These are phyloP conservation scores for Turritis glabra DNA, from an alignment of 345 rosid species.

Conservation along the genomic window DNA sequence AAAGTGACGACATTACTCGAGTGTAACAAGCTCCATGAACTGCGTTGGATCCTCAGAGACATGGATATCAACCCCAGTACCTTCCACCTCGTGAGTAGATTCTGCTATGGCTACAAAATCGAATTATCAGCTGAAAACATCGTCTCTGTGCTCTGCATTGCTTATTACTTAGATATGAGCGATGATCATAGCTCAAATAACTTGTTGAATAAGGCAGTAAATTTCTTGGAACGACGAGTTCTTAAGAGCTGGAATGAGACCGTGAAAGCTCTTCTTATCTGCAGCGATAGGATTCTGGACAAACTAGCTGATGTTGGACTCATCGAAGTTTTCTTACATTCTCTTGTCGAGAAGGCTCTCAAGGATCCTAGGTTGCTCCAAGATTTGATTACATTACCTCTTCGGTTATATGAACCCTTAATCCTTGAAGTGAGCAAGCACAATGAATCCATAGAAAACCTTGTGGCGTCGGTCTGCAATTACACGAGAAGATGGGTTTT, in stretches of 20 bases:
- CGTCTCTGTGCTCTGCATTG: conserved; percentile 61
- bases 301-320: conserved; percentile 49
- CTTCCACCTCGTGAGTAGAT: conserved; percentile 61
- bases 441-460: conserved; percentile 42
- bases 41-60: conserved; percentile 46
- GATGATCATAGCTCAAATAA: conserved; percentile 63
- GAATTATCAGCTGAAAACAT: conserved; percentile 60
- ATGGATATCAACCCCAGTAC: conserved; percentile 54
- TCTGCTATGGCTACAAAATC: conserved; percentile 64
- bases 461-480: conserved; percentile 59
- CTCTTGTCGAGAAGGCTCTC: conserved; percentile 55
- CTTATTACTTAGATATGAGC: conserved; percentile 66
- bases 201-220: conserved; percentile 47
- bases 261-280: conserved; percentile 52
- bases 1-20: conserved; percentile 53
- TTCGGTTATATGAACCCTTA: conserved; percentile 52
- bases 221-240: conserved; percentile 53
- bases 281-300: conserved; percentile 41
- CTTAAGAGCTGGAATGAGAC: conserved; percentile 76
- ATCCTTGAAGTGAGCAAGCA: conserved; percentile 44
- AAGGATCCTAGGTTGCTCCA: conserved; percentile 52
- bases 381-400: conserved; percentile 58
- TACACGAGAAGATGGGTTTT: conserved; percentile 57
- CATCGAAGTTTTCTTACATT: conserved; percentile 56
- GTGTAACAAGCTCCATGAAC: conserved; percentile 36